These are phyloP conservation scores for Amanita pallidorosea DNA, from an alignment of 768 basidiomycete species.

Conservation along the genomic window DNA sequence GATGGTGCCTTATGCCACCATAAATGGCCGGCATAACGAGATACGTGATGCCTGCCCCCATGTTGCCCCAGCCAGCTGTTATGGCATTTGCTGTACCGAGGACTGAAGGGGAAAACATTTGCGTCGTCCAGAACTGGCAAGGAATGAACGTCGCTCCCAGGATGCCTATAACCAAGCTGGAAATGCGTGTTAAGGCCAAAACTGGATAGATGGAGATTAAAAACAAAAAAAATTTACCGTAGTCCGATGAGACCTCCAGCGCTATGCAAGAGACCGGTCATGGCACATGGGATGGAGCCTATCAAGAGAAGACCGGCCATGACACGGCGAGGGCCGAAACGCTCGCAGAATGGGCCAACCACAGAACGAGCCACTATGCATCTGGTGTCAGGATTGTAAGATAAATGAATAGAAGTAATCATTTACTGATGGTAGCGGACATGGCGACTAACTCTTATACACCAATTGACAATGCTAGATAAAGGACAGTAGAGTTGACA, in stretches of 20 bases:
- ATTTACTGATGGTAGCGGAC: background rate
- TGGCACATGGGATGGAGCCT: conserved; percentile 48
- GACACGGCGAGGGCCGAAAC: conserved; percentile 41
- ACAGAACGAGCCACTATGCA: conserved; percentile 30
- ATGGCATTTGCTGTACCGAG: conserved; percentile 40
- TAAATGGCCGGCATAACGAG: conserved; percentile 1
- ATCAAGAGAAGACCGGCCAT: conserved; percentile 44
- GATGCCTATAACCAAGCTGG: conserved; percentile 53
- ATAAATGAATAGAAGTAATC: background rate
- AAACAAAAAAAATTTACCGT: conserved; percentile 4
- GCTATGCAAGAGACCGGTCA: conserved; percentile 38
- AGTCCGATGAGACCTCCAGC: conserved; percentile 15
- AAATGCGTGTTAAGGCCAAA: conserved; percentile 13
- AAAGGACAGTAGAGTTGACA: too few relatives aligned
- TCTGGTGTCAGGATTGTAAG: background rate
- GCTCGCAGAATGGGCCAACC: conserved; percentile 39
- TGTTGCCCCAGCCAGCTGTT: conserved; percentile 44
- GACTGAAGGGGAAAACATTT: conserved; percentile 42
- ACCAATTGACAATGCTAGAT: too few relatives aligned
- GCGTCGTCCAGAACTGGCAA: conserved; percentile 51
- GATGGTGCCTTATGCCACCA: background rate
- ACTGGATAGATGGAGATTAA: too few relatives aligned
- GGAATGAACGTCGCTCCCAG: conserved; percentile 53
- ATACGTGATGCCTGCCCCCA: conserved; percentile 10
- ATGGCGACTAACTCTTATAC: too few relatives aligned